A percentile compares a stretch with the other conserved stretches of the same genome.
Conservation (phyloP, 2,329 filamentous ascomycete species). For the Colletotrichum tropicale region DNA sequence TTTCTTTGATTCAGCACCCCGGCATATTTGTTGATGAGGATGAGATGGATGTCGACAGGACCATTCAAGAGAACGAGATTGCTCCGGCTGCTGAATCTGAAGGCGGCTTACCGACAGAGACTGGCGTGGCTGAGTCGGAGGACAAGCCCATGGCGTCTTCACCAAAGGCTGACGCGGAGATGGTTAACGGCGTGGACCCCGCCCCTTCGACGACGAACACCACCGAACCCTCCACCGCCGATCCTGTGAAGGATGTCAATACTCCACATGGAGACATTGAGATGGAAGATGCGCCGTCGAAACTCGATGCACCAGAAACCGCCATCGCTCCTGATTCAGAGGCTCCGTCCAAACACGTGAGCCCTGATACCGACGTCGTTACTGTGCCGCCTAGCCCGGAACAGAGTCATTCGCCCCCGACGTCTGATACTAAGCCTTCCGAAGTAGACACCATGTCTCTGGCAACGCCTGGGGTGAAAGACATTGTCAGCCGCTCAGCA, state of each 20-base stretch:
- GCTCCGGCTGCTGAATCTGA: neutral
- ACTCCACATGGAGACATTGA: constrained; percentile 30
- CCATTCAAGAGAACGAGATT: neutral
- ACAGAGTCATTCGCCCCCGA: constrained; percentile 51
- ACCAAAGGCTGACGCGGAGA: neutral
- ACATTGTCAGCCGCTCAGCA: constrained; percentile 33
- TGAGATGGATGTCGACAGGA: constrained; percentile 5
- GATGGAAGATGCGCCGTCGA: constrained; percentile 33
- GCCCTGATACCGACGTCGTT: constrained; percentile 45
- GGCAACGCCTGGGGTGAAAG: constrained; percentile 16
- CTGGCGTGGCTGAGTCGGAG: neutral
- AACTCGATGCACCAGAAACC: constrained; percentile 22
- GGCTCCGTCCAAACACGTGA: constrained; percentile 32
- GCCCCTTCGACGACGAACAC: neutral
- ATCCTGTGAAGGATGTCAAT: constrained; percentile 1
- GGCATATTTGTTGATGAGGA: constrained; percentile 19
- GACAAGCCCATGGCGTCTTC: neutral
- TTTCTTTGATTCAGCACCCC: constrained; percentile 35
- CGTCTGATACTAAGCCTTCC: constrained; percentile 56
- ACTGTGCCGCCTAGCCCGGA: constrained; percentile 49
- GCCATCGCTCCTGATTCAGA: constrained; percentile 24
- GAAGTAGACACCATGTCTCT: constrained; percentile 46
- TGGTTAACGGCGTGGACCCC: neutral
- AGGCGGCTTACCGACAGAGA: neutral
- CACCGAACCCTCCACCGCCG: neutral